A percentile compares a stretch with the other conserved stretches of the same genome.
Conservation (phyloP, 495 filamentous ascomycete species). For the Penicillium maclennaniae region DNA sequence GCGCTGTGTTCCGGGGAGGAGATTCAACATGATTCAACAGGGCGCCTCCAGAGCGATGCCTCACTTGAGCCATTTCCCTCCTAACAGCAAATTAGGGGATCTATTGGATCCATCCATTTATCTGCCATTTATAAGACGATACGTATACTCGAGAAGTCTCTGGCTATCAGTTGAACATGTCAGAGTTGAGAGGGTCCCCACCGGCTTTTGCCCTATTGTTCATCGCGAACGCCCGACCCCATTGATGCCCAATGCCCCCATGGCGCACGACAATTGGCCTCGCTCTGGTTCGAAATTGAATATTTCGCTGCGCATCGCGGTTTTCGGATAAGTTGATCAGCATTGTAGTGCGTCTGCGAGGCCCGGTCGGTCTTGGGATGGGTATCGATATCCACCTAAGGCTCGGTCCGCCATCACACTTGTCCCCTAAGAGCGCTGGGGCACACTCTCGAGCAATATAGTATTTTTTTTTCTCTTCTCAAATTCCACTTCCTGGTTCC, state of each 20-base stretch:
- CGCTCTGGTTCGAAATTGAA: conserved; percentile 24
- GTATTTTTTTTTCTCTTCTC: conserved; percentile 3
- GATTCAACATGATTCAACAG: neutral
- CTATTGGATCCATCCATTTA: conserved; percentile 17
- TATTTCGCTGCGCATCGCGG: conserved; percentile 19
- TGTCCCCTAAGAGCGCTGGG: conserved; percentile 7
- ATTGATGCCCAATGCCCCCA: conserved; percentile 44
- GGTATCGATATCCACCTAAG: conserved; percentile 31
- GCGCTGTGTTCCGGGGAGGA: neutral
- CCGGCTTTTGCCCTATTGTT: conserved; percentile 11
- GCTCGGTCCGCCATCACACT: conserved; percentile 23
- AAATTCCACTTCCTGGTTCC: neutral
- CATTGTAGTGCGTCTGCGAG: conserved; percentile 9
- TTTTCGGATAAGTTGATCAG: conserved; percentile 25
- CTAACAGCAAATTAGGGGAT: neutral
- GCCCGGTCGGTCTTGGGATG: conserved; percentile 19
- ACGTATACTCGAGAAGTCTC: conserved; percentile 12
- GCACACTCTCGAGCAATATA: conserved; percentile 6
- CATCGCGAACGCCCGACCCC: conserved; percentile 19
- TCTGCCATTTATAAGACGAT: conserved; percentile 13
- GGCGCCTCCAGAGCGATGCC: conserved; percentile 4
- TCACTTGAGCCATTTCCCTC: conserved; percentile 3
- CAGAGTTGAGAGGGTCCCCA: conserved; percentile 29
- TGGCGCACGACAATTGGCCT: conserved; percentile 32
- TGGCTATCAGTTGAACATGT: conserved; percentile 37